A percentile compares a stretch with the other conserved stretches of the same genome.
Evolutionary conservation across 441 rosid genomes (phyloP).

Genomic region (Heliophila coronopifolia): DNA sequence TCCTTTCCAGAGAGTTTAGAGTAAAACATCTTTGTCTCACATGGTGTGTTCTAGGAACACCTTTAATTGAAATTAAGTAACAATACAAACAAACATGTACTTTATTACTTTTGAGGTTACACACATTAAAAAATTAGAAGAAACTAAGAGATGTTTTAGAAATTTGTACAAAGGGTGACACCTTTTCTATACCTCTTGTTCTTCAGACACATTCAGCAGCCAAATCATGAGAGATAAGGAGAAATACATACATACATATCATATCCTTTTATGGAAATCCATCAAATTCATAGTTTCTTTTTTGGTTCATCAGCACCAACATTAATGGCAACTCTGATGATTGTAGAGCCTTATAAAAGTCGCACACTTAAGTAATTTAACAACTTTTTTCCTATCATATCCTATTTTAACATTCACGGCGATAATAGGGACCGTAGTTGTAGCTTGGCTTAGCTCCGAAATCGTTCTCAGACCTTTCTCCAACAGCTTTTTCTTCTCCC

Average conservation of each 20-base stretch:
- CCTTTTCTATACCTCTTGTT: constrained; percentile 18
- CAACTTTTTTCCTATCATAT: constrained; percentile 12
- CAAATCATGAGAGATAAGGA: constrained; percentile 13
- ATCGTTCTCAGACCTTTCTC: constrained; percentile 33
- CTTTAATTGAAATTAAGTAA: background rate
- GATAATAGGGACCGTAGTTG: constrained; percentile 32
- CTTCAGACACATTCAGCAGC: constrained; percentile 10
- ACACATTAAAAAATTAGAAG: too few species aligned
- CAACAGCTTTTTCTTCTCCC: constrained; percentile 33
- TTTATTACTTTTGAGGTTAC: too few species aligned
- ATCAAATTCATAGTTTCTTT: constrained; percentile 17
- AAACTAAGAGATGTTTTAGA: constrained; percentile 1
- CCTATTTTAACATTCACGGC: constrained; percentile 34
- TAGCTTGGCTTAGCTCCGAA: constrained; percentile 33
- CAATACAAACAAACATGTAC: background rate
- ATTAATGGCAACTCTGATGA: constrained; percentile 7
- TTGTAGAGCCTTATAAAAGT: constrained; percentile 1
- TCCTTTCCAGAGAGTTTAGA: background rate
- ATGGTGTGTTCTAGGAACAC: background rate
- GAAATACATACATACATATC: constrained; percentile 18
- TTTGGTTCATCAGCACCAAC: constrained; percentile 13
- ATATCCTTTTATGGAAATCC: too few species aligned
- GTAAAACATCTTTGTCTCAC: background rate
- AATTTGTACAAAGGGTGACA: constrained; percentile 18
- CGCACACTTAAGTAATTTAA: constrained; percentile 11